Percentiles rank a stretch among this genome's conserved stretches.
Conservation (phyloP, 352 stramenopile genomes). For the Phytophthora fragariaefolia region DNA sequence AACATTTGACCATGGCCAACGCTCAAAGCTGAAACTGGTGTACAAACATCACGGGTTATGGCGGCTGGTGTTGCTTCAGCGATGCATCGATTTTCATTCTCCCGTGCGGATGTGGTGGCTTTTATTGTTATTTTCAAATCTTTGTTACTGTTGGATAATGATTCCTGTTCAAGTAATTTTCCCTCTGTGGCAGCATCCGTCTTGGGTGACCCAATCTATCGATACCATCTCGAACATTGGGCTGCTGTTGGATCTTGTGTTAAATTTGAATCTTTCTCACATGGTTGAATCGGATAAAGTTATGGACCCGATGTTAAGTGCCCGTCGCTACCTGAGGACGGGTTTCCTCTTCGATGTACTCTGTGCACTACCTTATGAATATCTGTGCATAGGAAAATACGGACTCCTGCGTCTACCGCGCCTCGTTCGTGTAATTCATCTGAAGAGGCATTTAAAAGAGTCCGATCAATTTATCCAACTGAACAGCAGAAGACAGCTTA, state of each 20-base stretch:
- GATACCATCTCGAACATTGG: constrained; percentile 1
- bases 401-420: neutral
- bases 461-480: neutral
- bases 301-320: neutral
- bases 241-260: neutral
- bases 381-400: neutral
- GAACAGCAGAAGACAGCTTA: neutral
- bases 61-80: neutral
- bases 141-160: constrained; percentile 2
- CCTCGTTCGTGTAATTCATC: neutral
- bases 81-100: neutral
- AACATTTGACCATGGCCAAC: neutral
- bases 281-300: constrained; percentile 1
- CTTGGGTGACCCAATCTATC: neutral
- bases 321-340: neutral
- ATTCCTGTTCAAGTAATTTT: neutral
- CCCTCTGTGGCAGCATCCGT: neutral
- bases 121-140: neutral
- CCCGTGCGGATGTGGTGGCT: neutral
- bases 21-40: neutral
- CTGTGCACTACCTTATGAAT: neutral
- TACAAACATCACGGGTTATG: neutral
- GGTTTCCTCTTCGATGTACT: neutral
- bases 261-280: neutral
- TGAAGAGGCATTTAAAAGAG: neutral